Evolutionary conservation across 2,329 filamentous ascomycete species (phyloP).

Genomic region (Cyphellophora europaea): DNA sequence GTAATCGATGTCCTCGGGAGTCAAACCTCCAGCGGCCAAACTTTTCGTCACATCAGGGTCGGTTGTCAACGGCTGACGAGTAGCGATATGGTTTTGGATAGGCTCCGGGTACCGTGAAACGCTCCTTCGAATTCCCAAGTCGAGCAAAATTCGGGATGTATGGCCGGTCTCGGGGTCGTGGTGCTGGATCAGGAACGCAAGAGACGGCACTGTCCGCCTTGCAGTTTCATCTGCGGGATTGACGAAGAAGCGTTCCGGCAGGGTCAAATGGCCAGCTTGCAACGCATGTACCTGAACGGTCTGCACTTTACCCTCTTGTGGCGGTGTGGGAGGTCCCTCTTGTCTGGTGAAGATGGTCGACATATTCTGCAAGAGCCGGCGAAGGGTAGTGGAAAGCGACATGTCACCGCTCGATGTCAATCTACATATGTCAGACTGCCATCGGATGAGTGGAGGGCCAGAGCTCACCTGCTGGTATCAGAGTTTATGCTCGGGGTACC

Average conservation of each 20-base stretch:
- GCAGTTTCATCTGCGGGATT: conserved; percentile 17
- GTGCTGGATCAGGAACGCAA: conserved; percentile 25
- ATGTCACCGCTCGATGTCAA: too few species aligned
- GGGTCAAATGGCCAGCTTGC: conserved; percentile 20
- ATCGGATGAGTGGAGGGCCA: too few species aligned
- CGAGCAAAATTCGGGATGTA: conserved; percentile 19
- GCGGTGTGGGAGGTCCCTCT: background rate
- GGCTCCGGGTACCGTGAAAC: conserved; percentile 15
- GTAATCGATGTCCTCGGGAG: conserved; percentile 29
- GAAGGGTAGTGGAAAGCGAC: too few species aligned
- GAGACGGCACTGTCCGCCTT: conserved; percentile 21
- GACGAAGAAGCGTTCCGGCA: conserved; percentile 22
- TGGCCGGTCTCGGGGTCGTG: conserved; percentile 2
- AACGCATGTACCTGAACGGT: conserved; percentile 21
- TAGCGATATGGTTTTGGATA: conserved; percentile 19
- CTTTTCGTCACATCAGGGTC: conserved; percentile 22
- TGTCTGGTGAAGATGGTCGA: too few species aligned
- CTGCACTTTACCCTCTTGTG: background rate
- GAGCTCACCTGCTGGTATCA: too few species aligned
- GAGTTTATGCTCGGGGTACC: too few species aligned
- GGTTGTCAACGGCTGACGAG: conserved; percentile 19
- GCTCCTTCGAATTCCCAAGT: conserved; percentile 24
- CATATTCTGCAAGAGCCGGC: too few species aligned
- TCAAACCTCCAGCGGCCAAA: conserved; percentile 26
- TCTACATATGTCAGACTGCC: too few species aligned